Base-by-base conservation (phyloP, 1,284 basidiomycete species). In the Cystobasidium pallidum region DNA sequence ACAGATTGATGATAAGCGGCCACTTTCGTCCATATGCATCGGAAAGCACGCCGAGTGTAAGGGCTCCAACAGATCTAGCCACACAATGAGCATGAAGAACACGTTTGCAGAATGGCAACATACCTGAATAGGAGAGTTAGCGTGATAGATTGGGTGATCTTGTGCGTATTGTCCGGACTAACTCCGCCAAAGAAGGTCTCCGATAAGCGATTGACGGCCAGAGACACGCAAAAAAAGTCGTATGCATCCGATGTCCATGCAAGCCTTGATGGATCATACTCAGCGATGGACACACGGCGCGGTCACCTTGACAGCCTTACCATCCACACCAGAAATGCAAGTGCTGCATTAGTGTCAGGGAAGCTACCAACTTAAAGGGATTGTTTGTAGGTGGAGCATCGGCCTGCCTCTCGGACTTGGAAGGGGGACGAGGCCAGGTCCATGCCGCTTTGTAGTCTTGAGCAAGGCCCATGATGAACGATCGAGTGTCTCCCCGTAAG, bases 201-300 rank as follows among this genome's bases (percentile, higher is more conserved):
- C n/a, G 68, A 71, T 21, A 81, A 78, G 19, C 82, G 80, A 0
- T 83, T 80, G 21, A 91, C 84, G 15, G 86, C 88, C 75, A 94
- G 85, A 1, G 90, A 90, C 13, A 93, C 91, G 26, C 87, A 86
- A 83, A 93, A 94, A 82, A 91, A 94, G 80, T 92, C 89, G 77
- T 89, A 66, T 0, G 75, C 78, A 32, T 78, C 78, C 32, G 80
- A 82, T 19, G 80, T 88, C 87, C 88, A 88, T 26, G 84, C 84
- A 78, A 89, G 86, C 76, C 87, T 85, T n/a, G n/a, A n/a, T n/a
- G n/a, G n/a, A n/a, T n/a, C n/a, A n/a, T n/a, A n/a, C n/a, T n/a
- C n/a, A n/a, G n/a, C n/a, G n/a, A n/a, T n/a, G n/a, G n/a, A n/a
- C n/a, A n/a, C n/a, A n/a, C n/a, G n/a, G n/a, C n/a, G n/a, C n/a